Evolutionary conservation across 2,329 filamentous ascomycete species (phyloP).

Genomic region (Colletotrichum higginsianum): DNA sequence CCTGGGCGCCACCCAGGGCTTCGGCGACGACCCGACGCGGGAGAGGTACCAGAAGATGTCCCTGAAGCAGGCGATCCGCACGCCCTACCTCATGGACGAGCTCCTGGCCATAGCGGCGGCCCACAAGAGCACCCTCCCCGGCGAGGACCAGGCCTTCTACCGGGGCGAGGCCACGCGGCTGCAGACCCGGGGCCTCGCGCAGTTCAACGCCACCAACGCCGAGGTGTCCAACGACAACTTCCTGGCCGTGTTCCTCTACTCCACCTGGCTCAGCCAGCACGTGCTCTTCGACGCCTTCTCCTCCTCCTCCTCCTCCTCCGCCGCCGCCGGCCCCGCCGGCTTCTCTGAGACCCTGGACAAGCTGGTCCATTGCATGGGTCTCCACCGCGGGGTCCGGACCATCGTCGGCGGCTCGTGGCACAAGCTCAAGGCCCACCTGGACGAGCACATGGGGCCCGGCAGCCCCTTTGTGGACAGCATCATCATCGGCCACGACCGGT

Average conservation of each 20-base stretch:
- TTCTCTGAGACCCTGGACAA: conserved; percentile 53
- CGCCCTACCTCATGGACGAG: conserved; percentile 64
- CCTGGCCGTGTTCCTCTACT: conserved; percentile 61
- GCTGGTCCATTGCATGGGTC: conserved; percentile 57
- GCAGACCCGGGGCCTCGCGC: conserved; percentile 59
- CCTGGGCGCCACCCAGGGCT: neutral
- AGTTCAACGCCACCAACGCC: conserved; percentile 51
- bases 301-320: too few relatives aligned
- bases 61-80: conserved; percentile 40
- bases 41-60: conserved; percentile 11
- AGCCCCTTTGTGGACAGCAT: conserved; percentile 17
- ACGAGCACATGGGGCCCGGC: conserved; percentile 6
- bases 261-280: conserved; percentile 61
- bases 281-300: conserved; percentile 60
- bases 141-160: conserved; percentile 47
- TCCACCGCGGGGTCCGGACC: conserved; percentile 60
- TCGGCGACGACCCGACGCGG: conserved; percentile 10
- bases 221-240: conserved; percentile 52
- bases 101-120: conserved; percentile 62
- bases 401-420: conserved; percentile 48
- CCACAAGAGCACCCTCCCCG: conserved; percentile 54
- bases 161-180: conserved; percentile 59
- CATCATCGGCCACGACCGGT: neutral
- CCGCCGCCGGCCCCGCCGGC: neutral
- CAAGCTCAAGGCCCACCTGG: neutral